Base-by-base conservation (phyloP, 495 filamentous ascomycete genomes). In the Penicillium verhagenii region DNA sequence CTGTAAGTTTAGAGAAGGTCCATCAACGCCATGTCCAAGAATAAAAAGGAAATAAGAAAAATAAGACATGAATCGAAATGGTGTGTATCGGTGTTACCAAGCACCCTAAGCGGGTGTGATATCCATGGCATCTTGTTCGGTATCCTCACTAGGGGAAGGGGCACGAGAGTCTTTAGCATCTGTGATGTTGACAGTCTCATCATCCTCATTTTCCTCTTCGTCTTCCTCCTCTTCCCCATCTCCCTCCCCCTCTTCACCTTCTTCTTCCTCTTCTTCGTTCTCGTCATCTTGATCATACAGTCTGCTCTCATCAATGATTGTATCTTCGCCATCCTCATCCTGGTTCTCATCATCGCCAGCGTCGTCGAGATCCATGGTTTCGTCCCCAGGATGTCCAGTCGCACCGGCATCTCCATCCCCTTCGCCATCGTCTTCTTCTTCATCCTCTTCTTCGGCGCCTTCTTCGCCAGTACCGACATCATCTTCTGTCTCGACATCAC, bases 401-500 rank as follows among this genome's bases (percentile, higher is more conserved):
- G 73, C 68, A 7, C 33, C 48, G 11, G 38, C 40, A 10, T 26
- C 52, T n/a, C 35, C 37, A n/a, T 53, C 54, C 11, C 35, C 57
- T 16, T 57, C 60, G 9, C 56, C 59, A 2, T 58, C 53, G 1
- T 49, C 63, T 47, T 85, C 86, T 42, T 82, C 87, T 4, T 87
- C 72, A 53, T 88, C 87, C 58, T 81, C 88, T 64, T 87, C 85
- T 44, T 70, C 69, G 21, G 71, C 71, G 19, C 82, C 79, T 50
- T 86, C 86, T 31, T 74, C 61, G 20, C 62, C 54, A 50, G 59
- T 56, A 7, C 39, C 65, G 10, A 59, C 65, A 7, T 64, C 71
- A 24, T 72, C 67, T 6, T 64, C 62, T 40, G 59, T 58, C 55
- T 75, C 70, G 1, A 54, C 67, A 16, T 68, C 66, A 2, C 50